phyloP scores from a whole-genome alignment of 805 yeast species.

The Ogataea corticis region DNA sequence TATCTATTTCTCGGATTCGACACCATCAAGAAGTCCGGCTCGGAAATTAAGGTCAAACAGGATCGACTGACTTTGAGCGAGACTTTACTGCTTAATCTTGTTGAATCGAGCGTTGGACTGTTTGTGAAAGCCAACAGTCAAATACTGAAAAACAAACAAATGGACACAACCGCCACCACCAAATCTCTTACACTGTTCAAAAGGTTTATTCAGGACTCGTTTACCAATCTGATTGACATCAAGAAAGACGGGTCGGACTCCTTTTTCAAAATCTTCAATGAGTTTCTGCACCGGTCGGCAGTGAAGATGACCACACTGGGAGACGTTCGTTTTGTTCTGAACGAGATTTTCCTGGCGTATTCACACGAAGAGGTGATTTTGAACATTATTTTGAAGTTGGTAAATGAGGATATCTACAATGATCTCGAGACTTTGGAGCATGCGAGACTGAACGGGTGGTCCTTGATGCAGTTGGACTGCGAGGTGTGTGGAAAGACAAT shows the following conservation, averaged over 20 bases:
- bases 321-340: constrained; percentile 58
- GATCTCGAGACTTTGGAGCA: constrained; percentile 44
- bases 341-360: constrained; percentile 64
- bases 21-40: constrained; percentile 32
- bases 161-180: not conserved
- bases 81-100: constrained; percentile 39
- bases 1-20: constrained; percentile 36
- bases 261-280: constrained; percentile 55
- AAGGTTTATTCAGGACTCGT: constrained; percentile 42
- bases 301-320: constrained; percentile 53
- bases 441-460: constrained; percentile 62
- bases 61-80: constrained; percentile 33
- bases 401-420: constrained; percentile 56
- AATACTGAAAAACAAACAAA: constrained; percentile 1
- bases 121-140: constrained; percentile 32
- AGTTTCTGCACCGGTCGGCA: constrained; percentile 51
- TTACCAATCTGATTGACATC: constrained; percentile 40
- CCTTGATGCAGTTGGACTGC: constrained; percentile 54
- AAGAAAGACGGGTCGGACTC: constrained; percentile 35
- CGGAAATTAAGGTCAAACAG: constrained; percentile 13
- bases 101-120: constrained; percentile 40
- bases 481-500: constrained; percentile 73
- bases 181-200: constrained; percentile 36
- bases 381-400: constrained; percentile 48
- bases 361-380: constrained; percentile 62